Evolutionary conservation across 1,139 yeast genomes (phyloP).

Genomic region (Blastobotrys capitulatus): DNA sequence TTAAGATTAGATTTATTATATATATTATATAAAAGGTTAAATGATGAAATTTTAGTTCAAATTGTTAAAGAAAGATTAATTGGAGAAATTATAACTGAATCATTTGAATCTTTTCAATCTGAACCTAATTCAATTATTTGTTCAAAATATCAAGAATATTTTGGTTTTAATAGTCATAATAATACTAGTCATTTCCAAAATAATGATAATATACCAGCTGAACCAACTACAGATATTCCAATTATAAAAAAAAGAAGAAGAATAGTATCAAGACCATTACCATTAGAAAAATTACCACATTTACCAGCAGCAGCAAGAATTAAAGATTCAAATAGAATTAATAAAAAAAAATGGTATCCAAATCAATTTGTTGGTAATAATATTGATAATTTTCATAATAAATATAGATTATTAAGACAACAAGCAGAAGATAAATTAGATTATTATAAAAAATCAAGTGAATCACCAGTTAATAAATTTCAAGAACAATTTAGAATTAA

Average conservation of each 20-base stretch:
- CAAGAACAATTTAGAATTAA: constrained; percentile 1
- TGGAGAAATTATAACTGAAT: constrained; percentile 2
- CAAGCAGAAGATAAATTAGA: not conserved
- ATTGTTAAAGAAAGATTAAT: not conserved
- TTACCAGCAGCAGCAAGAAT: constrained; percentile 3
- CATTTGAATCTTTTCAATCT: not conserved
- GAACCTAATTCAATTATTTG: not conserved
- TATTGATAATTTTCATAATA: not conserved
- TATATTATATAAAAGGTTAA: constrained; percentile 1
- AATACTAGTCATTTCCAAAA: not conserved
- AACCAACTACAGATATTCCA: not conserved
- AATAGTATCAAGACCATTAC: not conserved
- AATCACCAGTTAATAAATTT: not conserved
- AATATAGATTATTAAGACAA: not conserved
- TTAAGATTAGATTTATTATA: constrained; percentile 3
- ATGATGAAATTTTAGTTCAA: not conserved
- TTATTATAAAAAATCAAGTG: not conserved
- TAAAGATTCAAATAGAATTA: not conserved
- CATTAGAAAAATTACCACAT: not conserved
- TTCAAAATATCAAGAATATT: not conserved
- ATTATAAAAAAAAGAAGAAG: not conserved
- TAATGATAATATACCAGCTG: not conserved
- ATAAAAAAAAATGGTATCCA: not conserved
- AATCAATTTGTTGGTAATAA: not conserved
- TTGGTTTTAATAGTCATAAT: not conserved